Evolutionary conservation across 495 filamentous ascomycete genomes (phyloP).

Genomic region (Aspergillus diversus): DNA sequence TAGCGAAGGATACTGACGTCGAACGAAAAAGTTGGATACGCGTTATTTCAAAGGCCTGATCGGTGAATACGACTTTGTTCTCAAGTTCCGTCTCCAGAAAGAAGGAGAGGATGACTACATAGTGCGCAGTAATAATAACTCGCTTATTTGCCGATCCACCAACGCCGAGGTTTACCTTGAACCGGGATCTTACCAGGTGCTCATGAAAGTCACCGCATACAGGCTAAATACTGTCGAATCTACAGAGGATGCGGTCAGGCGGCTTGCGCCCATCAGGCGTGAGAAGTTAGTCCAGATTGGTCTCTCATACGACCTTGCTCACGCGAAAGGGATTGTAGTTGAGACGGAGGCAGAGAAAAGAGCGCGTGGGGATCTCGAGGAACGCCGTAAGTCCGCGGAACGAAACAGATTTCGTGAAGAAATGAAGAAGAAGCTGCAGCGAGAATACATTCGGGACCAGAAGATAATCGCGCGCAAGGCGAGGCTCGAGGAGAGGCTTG

Average conservation of each 20-base stretch:
- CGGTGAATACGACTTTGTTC: slow-evolving; percentile 78
- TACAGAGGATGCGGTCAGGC: slow-evolving; percentile 70
- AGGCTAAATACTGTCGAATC: slow-evolving; percentile 52
- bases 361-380: slow-evolving; percentile 44
- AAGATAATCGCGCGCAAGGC: slow-evolving; percentile 50
- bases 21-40: slow-evolving; percentile 61
- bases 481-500: slow-evolving; percentile 33
- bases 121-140: slow-evolving; percentile 73
- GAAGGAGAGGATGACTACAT: slow-evolving; percentile 83
- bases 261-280: slow-evolving; percentile 62
- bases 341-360: slow-evolving; percentile 69
- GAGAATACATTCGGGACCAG: slow-evolving; percentile 54
- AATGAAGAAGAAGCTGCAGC: slow-evolving; percentile 51
- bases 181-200: slow-evolving; percentile 76
- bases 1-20: neutral
- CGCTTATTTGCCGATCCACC: slow-evolving; percentile 75
- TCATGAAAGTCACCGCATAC: slow-evolving; percentile 78
- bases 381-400: slow-evolving; percentile 48
- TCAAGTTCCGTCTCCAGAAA: slow-evolving; percentile 82
- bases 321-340: slow-evolving; percentile 71
- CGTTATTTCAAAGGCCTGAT: slow-evolving; percentile 83
- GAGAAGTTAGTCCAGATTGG: slow-evolving; percentile 86
- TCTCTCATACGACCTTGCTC: slow-evolving; percentile 80
- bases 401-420: slow-evolving; percentile 47
- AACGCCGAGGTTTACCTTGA: slow-evolving; percentile 83